phyloP scores from a whole-genome alignment of 148 eudicot species.

The Silene conica region DNA sequence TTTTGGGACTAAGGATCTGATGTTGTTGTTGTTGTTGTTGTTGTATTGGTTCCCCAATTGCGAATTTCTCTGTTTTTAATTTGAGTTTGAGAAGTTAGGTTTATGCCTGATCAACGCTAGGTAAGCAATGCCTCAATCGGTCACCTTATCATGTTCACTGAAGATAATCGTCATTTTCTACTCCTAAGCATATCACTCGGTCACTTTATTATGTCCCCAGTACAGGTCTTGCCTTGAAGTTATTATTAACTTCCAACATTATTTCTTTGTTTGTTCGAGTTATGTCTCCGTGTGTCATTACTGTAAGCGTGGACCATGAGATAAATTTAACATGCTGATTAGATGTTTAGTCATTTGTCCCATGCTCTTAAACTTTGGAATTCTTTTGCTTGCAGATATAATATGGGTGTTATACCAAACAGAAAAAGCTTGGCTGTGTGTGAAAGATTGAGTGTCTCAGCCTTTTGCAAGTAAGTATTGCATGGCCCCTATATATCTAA shows the following conservation, averaged over 20 bases:
- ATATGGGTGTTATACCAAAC: conserved; percentile 79
- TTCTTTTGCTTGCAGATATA: conserved; percentile 50
- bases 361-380: too few species aligned
- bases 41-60: too few species aligned
- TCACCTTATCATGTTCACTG: neutral
- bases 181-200: neutral
- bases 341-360: neutral
- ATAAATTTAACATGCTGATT: neutral
- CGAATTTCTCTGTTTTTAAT: too few species aligned
- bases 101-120: neutral
- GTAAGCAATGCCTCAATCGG: neutral
- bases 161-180: too few species aligned
- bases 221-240: neutral
- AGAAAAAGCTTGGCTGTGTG: conserved; percentile 74
- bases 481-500: neutral
- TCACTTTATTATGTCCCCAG: too few species aligned
- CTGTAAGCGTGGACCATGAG: neutral
- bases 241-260: neutral
- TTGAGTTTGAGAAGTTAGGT: too few species aligned
- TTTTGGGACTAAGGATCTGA: too few species aligned
- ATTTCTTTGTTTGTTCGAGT: neutral
- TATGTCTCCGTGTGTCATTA: neutral
- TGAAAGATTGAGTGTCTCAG: conserved; percentile 63
- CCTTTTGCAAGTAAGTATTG: conserved; percentile 69
- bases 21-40: too few species aligned